Evolutionary conservation across 2,329 filamentous ascomycete species (phyloP), one percentile per base, ranked within the genome.

Genomic region (Ascomycota sp.): DNA sequence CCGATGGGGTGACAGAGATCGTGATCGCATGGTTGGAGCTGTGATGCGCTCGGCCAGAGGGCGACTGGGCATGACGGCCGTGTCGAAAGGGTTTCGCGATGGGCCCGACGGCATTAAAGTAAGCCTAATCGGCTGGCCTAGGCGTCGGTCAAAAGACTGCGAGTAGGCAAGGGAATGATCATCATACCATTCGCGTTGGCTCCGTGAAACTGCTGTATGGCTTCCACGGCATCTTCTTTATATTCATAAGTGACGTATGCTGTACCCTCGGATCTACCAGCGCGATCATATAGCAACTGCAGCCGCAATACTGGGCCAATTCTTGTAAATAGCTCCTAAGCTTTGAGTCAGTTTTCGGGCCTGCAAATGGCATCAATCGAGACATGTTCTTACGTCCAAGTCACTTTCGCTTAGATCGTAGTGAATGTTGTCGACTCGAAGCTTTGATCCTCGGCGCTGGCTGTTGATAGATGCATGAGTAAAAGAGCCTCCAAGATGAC

Each of bases 331-430:
- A 93, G 66, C 38, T 78, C 79, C 81, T 92, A 38, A 6, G 10
- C 12, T 4, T 28, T 25, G 7, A 23, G 38, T 55, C 19, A 56
- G 50, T 27, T 20, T n/a, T n/a, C n/a, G n/a, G n/a, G n/a, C n/a
- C n/a, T n/a, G n/a, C n/a, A n/a, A n/a, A n/a, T n/a, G n/a, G n/a
- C n/a, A n/a, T n/a, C n/a, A n/a, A n/a, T n/a, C n/a, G n/a, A n/a
- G n/a, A 23, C 12, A 11, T 23, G 21, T 8, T 29, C 53, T 33
- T 56, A 91, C 82, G 44, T 78, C 67, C 31, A 93, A 63, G 46
- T 93, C 85, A 23, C 75, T 73, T 50, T 86, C 72, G 9, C 77
- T 85, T 37, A 94, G 64, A 35, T 94, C 85, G 51, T 92, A 94
- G 51, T 94, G 85, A 33, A 94, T 59, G 48, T 93, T 93, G 36